These are phyloP conservation scores for Psidium friedrichsthalianum DNA, from an alignment of 345 rosid genomes.

Conservation along the genomic window DNA sequence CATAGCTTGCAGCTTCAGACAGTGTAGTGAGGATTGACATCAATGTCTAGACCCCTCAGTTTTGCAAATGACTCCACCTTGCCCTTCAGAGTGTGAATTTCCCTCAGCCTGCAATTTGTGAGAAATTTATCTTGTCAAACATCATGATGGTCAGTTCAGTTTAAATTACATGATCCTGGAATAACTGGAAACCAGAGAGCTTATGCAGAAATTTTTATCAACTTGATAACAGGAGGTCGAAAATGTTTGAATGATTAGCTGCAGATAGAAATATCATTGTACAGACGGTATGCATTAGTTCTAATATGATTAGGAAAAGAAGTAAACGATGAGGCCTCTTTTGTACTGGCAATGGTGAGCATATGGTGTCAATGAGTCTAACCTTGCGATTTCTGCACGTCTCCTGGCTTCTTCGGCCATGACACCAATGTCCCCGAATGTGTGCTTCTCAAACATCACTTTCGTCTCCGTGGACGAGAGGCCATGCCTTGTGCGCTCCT, in stretches of 20 bases:
- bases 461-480: constrained; percentile 27
- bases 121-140: not conserved
- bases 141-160: not conserved
- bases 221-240: not conserved
- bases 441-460: constrained; percentile 25
- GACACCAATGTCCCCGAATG: constrained; percentile 28
- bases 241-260: not conserved
- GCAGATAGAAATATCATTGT: not conserved
- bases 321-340: not conserved
- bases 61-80: constrained; percentile 51
- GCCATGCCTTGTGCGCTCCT: constrained; percentile 50
- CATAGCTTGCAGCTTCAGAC: constrained; percentile 10
- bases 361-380: not conserved
- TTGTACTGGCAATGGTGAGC: not conserved
- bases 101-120: constrained; percentile 30
- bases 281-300: not conserved
- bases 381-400: constrained; percentile 62
- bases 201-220: not conserved
- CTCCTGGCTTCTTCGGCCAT: constrained; percentile 62
- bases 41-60: constrained; percentile 44
- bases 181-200: not conserved
- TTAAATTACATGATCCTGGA: not conserved
- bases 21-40: constrained; percentile 50
- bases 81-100: constrained; percentile 58
- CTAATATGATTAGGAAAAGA: not conserved